These are phyloP conservation scores for Aquilaria sinensis DNA, from an alignment of 345 rosid species.

Conservation along the genomic window DNA sequence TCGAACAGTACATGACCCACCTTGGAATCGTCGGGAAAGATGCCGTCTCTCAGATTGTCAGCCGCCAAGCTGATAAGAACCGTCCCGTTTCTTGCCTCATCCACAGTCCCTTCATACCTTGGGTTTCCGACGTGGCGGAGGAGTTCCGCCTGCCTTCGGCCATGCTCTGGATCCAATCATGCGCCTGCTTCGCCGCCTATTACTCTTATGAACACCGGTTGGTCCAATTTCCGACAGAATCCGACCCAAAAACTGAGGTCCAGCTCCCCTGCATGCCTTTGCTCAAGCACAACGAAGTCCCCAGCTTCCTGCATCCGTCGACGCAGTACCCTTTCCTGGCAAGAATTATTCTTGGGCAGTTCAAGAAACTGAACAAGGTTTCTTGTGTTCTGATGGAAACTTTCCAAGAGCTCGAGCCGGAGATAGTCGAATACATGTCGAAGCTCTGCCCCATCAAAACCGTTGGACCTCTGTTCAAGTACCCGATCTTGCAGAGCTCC, in stretches of 20 bases:
- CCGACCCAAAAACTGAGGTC: conserved; percentile 21
- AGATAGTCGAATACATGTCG: conserved; percentile 23
- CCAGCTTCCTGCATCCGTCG: conserved; percentile 39
- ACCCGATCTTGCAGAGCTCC: conserved; percentile 18
- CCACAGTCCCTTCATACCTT: conserved; percentile 41
- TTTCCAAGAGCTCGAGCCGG: conserved; percentile 39
- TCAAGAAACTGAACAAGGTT: conserved; percentile 25
- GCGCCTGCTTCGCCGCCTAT: conserved; percentile 34
- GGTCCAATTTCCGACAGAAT: conserved; percentile 24
- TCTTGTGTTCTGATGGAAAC: conserved; percentile 44
- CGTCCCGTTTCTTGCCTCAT: conserved; percentile 30
- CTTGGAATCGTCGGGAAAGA: conserved; percentile 27
- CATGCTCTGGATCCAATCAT: conserved; percentile 55
- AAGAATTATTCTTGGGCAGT: conserved; percentile 14
- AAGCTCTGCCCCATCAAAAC: conserved; percentile 34
- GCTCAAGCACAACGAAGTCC: conserved; percentile 32
- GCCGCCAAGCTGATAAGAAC: conserved; percentile 18
- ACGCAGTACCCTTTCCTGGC: conserved; percentile 21
- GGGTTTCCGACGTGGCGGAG: conserved; percentile 36
- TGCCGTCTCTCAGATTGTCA: conserved; percentile 29
- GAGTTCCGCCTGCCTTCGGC: conserved; percentile 35
- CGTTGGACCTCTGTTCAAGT: conserved; percentile 39
- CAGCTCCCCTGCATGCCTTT: conserved; percentile 38
- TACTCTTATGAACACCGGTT: conserved; percentile 30
- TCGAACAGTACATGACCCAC: conserved; percentile 32